Conservation (phyloP, 192 early-diverging fungal genomes). For the Backusella liffmaniae region DNA sequence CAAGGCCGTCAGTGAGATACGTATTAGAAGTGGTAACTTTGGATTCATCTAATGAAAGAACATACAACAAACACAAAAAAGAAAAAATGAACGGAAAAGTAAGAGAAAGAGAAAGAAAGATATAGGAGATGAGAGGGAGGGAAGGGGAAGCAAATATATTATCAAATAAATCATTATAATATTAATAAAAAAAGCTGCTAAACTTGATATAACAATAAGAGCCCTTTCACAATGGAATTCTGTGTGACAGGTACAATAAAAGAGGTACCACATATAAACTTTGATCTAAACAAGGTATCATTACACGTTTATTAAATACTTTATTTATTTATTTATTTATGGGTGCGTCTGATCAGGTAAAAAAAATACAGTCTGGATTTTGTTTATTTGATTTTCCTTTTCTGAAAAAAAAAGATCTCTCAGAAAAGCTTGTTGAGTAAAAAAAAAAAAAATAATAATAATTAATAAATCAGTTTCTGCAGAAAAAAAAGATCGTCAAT, state of each 20-base stretch:
- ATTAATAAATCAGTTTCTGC: neutral
- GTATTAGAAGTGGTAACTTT: neutral
- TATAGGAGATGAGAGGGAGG: neutral
- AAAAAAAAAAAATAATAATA: too few species aligned
- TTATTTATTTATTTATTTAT: neutral
- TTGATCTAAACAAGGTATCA: neutral
- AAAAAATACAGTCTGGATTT: neutral
- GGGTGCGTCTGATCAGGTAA: neutral
- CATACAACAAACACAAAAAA: neutral
- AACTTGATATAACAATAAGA: slow-evolving; percentile 4
- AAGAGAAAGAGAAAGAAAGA: neutral
- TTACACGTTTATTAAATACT: neutral
- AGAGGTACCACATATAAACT: neutral
- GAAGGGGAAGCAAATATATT: neutral
- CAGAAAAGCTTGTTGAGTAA: neutral
- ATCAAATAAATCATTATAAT: slow-evolving; percentile 1
- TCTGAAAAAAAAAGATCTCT: neutral
- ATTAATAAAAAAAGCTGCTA: neutral
- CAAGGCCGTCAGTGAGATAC: neutral
- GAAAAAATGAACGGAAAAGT: neutral
- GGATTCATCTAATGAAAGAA: neutral
- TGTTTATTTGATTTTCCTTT: neutral
- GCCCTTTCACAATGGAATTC: neutral
- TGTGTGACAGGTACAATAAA: neutral
- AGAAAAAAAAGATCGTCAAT: neutral